Base-by-base conservation (phyloP, 202 grass and related monocot genomes). In the Brachypodium distachyon region DNA sequence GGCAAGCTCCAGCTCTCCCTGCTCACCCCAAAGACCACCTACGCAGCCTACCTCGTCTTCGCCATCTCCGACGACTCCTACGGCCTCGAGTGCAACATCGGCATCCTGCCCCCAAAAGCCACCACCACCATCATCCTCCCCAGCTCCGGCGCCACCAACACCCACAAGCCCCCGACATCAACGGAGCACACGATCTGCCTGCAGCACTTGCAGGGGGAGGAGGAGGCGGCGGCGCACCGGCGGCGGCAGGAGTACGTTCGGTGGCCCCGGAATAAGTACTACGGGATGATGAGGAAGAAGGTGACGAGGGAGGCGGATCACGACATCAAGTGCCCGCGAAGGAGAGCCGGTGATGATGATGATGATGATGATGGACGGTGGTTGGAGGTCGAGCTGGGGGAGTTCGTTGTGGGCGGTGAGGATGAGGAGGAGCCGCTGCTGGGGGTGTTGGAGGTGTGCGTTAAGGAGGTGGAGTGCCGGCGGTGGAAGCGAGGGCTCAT, bases 21-120 rank as follows among this genome's bases (percentile, higher is more conserved):
- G 44, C 92, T 92, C 25, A 43, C 92, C 0, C 71, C 67, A 4
- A 40, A 51, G 14, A 89, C 77, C 1, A 89, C 72, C 27, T 91
- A 95, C 61, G 81, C 69, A 2, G 89, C 86, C 32, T 91, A 91
- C 79, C 82, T 95, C 53, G 72, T 95, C 53, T 95, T 72, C 83
- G 50, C 84, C 61, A 26, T 95, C 32, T 32, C 80, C 38, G 88
- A 87, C 6, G 43, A 79, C 62, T 68, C 80, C 1, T 79, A 78
- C 62, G 92, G 92, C 53, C 80, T 95, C n/a, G 86, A 87, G 75
- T 91, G 85, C 82, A 60, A 86, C 50, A 17, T 88, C 40, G 82
- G 77, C 56, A 84, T 88, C 14, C 57, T 18, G 2, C 77, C 84
- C 0, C 91, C 85, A 11, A 86, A 85, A 62, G 78, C 87, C 27